Evolutionary conservation across 1,284 basidiomycete genomes (phyloP).

Genomic region (Heterobasidion occidentale): DNA sequence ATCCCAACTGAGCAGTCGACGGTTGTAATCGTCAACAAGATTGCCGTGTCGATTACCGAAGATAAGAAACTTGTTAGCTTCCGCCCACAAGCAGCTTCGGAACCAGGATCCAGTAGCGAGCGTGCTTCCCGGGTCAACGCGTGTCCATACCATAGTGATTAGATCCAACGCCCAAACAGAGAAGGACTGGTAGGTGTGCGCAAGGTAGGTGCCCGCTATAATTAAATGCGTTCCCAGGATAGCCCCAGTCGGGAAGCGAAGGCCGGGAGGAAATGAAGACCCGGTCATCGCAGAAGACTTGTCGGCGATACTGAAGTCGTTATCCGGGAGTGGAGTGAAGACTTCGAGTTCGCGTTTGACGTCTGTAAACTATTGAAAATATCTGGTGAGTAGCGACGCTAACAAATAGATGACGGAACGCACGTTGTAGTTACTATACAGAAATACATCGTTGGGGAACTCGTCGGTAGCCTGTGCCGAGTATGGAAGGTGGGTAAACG

Average conservation of each 20-base stretch:
- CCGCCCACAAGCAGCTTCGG: conserved; percentile 76
- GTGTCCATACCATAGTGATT: conserved; percentile 72
- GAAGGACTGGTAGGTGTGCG: conserved; percentile 83
- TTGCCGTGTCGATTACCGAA: conserved; percentile 86
- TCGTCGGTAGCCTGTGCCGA: conserved; percentile 65
- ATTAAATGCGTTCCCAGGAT: conserved; percentile 84
- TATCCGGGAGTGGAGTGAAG: conserved; percentile 66
- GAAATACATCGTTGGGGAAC: conserved; percentile 69
- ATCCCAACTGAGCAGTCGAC: conserved; percentile 84
- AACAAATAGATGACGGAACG: conserved; percentile 16
- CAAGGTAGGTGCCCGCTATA: conserved; percentile 85
- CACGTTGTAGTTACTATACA: conserved; percentile 89
- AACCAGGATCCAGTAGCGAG: conserved; percentile 84
- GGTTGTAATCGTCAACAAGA: conserved; percentile 87
- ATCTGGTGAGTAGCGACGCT: not conserved
- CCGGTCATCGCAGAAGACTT: conserved; percentile 73
- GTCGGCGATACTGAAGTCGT: conserved; percentile 67
- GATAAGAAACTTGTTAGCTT: conserved; percentile 75
- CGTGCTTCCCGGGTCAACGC: conserved; percentile 77
- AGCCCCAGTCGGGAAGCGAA: conserved; percentile 89
- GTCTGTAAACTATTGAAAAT: conserved; percentile 76
- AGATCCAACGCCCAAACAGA: conserved; percentile 88
- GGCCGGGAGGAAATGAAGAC: conserved; percentile 76
- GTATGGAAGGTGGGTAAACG: conserved; percentile 66
- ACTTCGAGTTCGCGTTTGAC: conserved; percentile 90